A percentile compares a stretch with the other conserved stretches of the same genome.
Conservation (phyloP, 148 eudicot genomes). For the Tetragonia tetragonoides region DNA sequence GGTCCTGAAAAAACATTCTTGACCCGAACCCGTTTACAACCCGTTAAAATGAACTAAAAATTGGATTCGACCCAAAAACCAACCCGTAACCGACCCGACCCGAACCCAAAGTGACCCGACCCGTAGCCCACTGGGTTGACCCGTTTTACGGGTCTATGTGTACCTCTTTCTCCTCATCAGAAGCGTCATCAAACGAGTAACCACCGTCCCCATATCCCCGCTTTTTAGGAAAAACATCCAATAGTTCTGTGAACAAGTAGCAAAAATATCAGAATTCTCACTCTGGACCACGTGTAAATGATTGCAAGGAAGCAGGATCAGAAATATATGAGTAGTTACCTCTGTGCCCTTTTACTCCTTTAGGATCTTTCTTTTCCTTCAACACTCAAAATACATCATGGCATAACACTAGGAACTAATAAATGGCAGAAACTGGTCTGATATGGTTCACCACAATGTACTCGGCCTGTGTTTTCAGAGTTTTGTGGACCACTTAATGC, state of each 20-base stretch:
- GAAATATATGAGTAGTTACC: slow-evolving; percentile 38
- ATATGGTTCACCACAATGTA: too few relatives aligned
- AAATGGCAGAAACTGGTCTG: too few relatives aligned
- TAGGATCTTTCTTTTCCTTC: slow-evolving; percentile 87
- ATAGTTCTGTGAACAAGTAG: slow-evolving; percentile 49
- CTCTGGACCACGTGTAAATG: neutral
- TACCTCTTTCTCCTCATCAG: slow-evolving; percentile 42
- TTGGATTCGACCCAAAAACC: too few relatives aligned
- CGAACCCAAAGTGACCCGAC: too few relatives aligned
- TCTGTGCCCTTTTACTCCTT: slow-evolving; percentile 75
- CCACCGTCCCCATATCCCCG: slow-evolving; percentile 75
- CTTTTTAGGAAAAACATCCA: slow-evolving; percentile 86
- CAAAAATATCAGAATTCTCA: neutral
- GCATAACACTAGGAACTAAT: slow-evolving; percentile 29
- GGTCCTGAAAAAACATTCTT: too few relatives aligned
- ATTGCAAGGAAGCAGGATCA: neutral
- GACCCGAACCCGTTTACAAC: too few relatives aligned
- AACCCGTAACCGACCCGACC: too few relatives aligned
- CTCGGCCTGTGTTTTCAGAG: too few relatives aligned
- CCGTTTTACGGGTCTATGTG: too few relatives aligned
- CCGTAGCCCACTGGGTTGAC: too few relatives aligned
- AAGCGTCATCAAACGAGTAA: slow-evolving; percentile 40
- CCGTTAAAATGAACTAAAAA: too few relatives aligned
- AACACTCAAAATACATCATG: slow-evolving; percentile 74
- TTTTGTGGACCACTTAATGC: too few relatives aligned